A percentile compares a stretch with the other conserved stretches of the same genome.
Conservation (phyloP, 2,329 filamentous ascomycete species). For the Stenocarpella maydis region DNA sequence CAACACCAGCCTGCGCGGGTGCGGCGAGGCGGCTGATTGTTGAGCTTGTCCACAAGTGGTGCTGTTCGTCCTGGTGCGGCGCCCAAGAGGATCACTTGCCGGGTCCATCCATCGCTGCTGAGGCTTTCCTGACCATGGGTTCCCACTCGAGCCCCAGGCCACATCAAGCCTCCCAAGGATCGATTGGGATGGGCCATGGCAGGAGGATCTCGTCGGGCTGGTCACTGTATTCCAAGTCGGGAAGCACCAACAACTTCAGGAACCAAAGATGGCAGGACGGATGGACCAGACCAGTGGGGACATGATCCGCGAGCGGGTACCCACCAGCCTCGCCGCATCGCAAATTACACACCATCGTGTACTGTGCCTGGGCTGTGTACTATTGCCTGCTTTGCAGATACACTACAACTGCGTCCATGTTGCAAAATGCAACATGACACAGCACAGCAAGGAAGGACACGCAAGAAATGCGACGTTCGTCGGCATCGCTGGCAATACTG, state of each 20-base stretch:
- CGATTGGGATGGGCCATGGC: background rate
- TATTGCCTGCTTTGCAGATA: background rate
- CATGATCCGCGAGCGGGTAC: background rate
- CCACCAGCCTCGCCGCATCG: background rate
- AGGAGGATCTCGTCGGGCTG: background rate
- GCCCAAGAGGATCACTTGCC: background rate
- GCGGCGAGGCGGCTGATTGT: constrained; percentile 23
- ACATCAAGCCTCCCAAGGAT: constrained; percentile 12
- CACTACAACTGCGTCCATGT: background rate
- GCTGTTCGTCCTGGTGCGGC: background rate
- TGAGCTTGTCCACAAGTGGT: background rate
- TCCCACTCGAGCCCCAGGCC: no score
- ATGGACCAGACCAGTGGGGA: background rate
- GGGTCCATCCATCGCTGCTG: constrained; percentile 8
- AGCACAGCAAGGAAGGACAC: background rate
- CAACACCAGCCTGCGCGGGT: constrained; percentile 12
- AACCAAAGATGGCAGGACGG: background rate
- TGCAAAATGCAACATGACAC: constrained; percentile 13
- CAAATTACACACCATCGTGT: background rate
- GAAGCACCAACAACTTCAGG: background rate
- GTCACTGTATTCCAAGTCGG: constrained; percentile 16
- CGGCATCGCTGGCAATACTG: background rate
- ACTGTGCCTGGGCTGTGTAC: background rate
- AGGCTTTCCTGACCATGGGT: no score
- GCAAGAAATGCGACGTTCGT: constrained; percentile 2